These are phyloP conservation scores for Lactifluus volemus DNA, from an alignment of 768 basidiomycete genomes.

Conservation along the genomic window DNA sequence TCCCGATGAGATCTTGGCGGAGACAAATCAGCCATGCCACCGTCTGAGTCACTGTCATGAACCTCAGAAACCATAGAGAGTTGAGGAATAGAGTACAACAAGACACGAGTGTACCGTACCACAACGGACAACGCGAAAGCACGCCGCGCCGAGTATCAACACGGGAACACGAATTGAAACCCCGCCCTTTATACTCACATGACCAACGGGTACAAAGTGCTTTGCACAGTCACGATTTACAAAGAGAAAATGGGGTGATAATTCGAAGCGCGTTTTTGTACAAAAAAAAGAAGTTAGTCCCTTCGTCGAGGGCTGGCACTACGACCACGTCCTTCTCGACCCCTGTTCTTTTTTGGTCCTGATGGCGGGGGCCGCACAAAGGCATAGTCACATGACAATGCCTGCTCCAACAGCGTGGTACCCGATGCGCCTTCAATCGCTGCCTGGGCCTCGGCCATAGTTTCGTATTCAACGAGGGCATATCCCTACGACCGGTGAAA, in stretches of 20 bases:
- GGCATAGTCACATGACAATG: conserved; percentile 83
- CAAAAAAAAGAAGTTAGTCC: conserved; percentile 20
- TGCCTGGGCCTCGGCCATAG: conserved; percentile 85
- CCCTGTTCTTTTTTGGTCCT: conserved; percentile 71
- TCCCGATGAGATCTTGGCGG: neutral
- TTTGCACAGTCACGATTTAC: neutral
- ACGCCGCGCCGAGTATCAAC: neutral
- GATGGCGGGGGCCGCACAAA: conserved; percentile 82
- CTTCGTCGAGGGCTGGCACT: conserved; percentile 73
- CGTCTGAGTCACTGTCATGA: conserved; percentile 1
- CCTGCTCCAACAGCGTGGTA: conserved; percentile 76
- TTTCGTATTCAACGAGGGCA: conserved; percentile 95
- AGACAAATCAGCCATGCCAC: neutral
- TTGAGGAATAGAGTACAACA: neutral
- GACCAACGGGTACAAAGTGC: neutral
- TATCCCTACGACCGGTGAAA: conserved; percentile 59
- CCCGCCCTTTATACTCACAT: neutral
- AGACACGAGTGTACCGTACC: neutral
- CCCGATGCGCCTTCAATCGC: conserved; percentile 90
- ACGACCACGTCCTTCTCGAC: conserved; percentile 52
- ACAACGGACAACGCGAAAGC: neutral
- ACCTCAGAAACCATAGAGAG: neutral
- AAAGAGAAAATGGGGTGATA: neutral
- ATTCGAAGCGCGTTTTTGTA: neutral
- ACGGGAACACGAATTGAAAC: neutral